A percentile compares a stretch with the other conserved stretches of the same genome.
Evolutionary conservation across 176 grass and related monocot genomes (phyloP).

Genomic region (Miscanthus lutarioriparius): DNA sequence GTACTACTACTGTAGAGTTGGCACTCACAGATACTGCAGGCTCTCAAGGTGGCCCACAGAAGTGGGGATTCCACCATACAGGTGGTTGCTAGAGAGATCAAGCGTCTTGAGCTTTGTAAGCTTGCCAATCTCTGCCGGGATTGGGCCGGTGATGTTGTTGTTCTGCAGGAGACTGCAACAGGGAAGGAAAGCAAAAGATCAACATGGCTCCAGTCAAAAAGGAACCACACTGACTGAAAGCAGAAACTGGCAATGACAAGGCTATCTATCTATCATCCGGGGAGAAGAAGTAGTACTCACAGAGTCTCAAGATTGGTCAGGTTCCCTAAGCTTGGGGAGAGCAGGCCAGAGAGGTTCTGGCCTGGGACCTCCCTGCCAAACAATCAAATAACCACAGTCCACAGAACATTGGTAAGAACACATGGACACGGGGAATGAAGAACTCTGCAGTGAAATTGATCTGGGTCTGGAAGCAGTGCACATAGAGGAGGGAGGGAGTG

Average conservation of each 20-base stretch:
- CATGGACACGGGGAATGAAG: background rate
- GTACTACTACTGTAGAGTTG: too few species aligned
- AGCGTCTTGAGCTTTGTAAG: constrained; percentile 74
- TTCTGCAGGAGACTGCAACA: constrained; percentile 80
- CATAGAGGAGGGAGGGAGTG: background rate
- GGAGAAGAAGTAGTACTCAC: constrained; percentile 46
- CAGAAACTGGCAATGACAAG: background rate
- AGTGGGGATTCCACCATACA: constrained; percentile 61
- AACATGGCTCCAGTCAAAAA: background rate
- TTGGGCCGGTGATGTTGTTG: constrained; percentile 78
- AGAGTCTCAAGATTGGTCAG: constrained; percentile 76
- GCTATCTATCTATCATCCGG: background rate
- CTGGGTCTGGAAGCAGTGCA: too few species aligned
- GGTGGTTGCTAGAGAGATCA: constrained; percentile 81
- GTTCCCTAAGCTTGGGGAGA: constrained; percentile 75
- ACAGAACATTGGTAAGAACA: background rate
- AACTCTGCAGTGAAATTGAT: background rate
- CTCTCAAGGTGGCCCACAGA: constrained; percentile 71
- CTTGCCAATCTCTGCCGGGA: constrained; percentile 77
- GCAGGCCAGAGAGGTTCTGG: constrained; percentile 73
- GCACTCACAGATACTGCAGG: constrained; percentile 87
- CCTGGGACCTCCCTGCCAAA: constrained; percentile 61
- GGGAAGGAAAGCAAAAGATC: background rate
- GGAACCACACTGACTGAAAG: background rate
- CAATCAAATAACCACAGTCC: constrained; percentile 13